Percentiles rank a stretch among this genome's conserved stretches.
phyloP scores from a whole-genome alignment of 208 protist species.

The Trypanosoma vivax region DNA sequence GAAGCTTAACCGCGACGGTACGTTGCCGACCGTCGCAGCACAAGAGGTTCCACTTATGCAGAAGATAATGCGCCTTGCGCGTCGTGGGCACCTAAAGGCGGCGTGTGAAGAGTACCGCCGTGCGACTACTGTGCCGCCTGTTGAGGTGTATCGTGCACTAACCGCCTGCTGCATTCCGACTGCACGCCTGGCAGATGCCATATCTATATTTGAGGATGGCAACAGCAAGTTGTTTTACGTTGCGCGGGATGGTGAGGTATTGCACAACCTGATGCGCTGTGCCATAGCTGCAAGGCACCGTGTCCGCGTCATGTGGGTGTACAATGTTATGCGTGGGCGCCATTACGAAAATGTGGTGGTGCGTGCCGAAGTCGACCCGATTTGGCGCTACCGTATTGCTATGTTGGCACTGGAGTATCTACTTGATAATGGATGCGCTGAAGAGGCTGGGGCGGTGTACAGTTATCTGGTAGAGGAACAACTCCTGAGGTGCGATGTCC shows the following conservation, averaged over 20 bases:
- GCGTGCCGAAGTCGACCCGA: constrained; percentile 63
- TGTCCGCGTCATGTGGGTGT: constrained; percentile 86
- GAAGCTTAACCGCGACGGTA: constrained; percentile 43
- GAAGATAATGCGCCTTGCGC: constrained; percentile 71
- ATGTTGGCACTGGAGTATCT: constrained; percentile 60
- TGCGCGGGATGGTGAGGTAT: constrained; percentile 75
- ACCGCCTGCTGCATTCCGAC: constrained; percentile 74
- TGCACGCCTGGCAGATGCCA: constrained; percentile 71
- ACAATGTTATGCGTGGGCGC: constrained; percentile 79
- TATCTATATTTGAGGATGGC: constrained; percentile 88
- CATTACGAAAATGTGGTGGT: constrained; percentile 84
- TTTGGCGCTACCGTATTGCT: constrained; percentile 82
- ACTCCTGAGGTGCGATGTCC: constrained; percentile 67
- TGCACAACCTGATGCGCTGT: constrained; percentile 77
- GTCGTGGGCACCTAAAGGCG: constrained; percentile 72
- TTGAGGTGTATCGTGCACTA: constrained; percentile 81
- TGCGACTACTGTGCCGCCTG: constrained; percentile 79
- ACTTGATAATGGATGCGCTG: constrained; percentile 54
- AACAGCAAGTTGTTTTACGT: constrained; percentile 78
- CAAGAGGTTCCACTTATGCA: constrained; percentile 73
- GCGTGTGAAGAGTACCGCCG: constrained; percentile 85
- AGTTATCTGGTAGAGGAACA: constrained; percentile 54
- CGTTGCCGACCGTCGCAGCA: constrained; percentile 27
- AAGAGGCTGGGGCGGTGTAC: constrained; percentile 72
- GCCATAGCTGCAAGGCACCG: constrained; percentile 73